These are phyloP conservation scores for Spergularia azorica DNA, from an alignment of 179 eudicot species.

Conservation along the genomic window DNA sequence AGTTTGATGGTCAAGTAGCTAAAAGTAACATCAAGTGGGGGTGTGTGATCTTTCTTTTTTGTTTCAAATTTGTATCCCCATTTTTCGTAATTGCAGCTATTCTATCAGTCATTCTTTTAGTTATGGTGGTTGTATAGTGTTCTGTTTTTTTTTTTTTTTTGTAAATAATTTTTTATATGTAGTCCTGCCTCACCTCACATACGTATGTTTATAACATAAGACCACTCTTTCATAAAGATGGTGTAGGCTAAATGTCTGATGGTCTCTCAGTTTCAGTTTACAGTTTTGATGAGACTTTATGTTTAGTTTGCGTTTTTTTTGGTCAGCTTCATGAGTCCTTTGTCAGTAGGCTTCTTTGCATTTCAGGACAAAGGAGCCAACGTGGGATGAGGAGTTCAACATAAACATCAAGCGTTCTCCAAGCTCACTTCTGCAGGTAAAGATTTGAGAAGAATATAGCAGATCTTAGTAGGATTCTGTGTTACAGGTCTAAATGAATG, in stretches of 20 bases:
- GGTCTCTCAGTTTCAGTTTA: neutral
- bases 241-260: no score
- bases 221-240: no score
- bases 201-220: no score
- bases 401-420: slow-evolving; percentile 69
- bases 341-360: neutral
- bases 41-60: slow-evolving; percentile 52
- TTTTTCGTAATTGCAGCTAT: neutral
- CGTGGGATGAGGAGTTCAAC: slow-evolving; percentile 89
- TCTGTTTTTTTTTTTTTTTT: slow-evolving; percentile 16
- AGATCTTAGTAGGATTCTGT: neutral
- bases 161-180: neutral
- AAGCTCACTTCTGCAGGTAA: slow-evolving; percentile 66
- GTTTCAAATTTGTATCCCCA: neutral
- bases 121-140: slow-evolving; percentile 4
- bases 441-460: neutral
- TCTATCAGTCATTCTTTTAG: neutral
- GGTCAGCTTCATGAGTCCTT: neutral
- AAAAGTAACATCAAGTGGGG: slow-evolving; percentile 95
- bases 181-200: neutral
- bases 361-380: slow-evolving; percentile 87
- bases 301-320: slow-evolving; percentile 15
- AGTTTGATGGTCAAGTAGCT: slow-evolving; percentile 73
- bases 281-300: neutral
- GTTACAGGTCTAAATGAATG: neutral